Percentiles rank a stretch among this genome's conserved stretches.
These are phyloP conservation scores for Metschnikowia aberdeeniae DNA, from an alignment of 805 yeast species.

Conservation along the genomic window DNA sequence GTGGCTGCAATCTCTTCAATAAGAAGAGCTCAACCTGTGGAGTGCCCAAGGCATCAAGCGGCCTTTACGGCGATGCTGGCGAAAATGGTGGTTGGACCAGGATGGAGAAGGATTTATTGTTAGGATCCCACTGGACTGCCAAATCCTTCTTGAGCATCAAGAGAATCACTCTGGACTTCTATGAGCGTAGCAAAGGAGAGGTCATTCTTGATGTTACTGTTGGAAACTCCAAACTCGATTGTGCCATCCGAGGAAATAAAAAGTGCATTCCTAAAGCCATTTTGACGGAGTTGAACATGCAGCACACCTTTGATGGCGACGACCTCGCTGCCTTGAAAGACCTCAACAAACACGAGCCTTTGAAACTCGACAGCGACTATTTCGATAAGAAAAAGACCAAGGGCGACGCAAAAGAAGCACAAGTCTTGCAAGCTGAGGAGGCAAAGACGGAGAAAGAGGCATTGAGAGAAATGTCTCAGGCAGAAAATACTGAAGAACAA, in stretches of 20 bases:
- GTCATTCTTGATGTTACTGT: constrained; percentile 42
- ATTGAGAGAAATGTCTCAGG: constrained; percentile 6
- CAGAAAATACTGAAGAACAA: constrained; percentile 3
- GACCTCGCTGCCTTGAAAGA: constrained; percentile 14
- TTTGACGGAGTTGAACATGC: constrained; percentile 25
- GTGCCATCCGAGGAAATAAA: constrained; percentile 35
- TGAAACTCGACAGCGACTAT: constrained; percentile 7
- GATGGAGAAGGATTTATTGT: constrained; percentile 44
- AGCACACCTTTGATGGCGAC: constrained; percentile 25
- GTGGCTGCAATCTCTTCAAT: constrained; percentile 25
- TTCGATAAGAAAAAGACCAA: not conserved
- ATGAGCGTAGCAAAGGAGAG: constrained; percentile 15
- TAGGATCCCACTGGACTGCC: constrained; percentile 42
- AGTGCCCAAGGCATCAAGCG: constrained; percentile 10
- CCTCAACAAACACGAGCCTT: constrained; percentile 7
- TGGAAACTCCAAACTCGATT: constrained; percentile 28
- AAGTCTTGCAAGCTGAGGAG: not conserved
- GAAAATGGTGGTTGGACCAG: constrained; percentile 35
- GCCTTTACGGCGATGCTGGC: constrained; percentile 15
- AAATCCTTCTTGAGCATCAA: constrained; percentile 37
- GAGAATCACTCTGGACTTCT: constrained; percentile 21
- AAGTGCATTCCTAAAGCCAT: constrained; percentile 27
- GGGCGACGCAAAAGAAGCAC: not conserved
- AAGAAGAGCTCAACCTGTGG: constrained; percentile 12
- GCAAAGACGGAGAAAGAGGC: constrained; percentile 3